These are phyloP conservation scores for Phytophthora citrophthora DNA, from an alignment of 352 stramenopile genomes.

Conservation along the genomic window DNA sequence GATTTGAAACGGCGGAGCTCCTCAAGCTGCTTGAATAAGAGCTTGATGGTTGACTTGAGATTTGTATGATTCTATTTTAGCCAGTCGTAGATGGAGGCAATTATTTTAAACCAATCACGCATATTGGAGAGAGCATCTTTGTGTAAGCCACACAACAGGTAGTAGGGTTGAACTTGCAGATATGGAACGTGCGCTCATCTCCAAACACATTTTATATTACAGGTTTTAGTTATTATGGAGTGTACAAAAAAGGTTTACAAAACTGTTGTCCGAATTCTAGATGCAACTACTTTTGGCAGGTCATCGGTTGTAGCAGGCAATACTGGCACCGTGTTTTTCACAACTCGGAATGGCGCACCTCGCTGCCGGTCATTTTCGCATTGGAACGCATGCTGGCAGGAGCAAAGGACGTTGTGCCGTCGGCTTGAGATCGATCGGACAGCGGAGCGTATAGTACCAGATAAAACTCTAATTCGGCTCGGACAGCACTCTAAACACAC, in stretches of 20 bases:
- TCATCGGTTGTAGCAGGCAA: slow-evolving; percentile 2
- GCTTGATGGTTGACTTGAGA: neutral
- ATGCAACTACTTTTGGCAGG: neutral
- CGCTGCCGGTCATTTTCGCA: slow-evolving; percentile 7
- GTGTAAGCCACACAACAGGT: too few relatives aligned
- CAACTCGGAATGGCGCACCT: slow-evolving; percentile 1
- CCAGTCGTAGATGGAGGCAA: slow-evolving; percentile 2
- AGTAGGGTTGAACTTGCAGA: slow-evolving; percentile 25
- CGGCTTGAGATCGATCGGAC: slow-evolving; percentile 10
- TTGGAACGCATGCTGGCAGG: slow-evolving; percentile 17
- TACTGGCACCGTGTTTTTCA: slow-evolving; percentile 13
- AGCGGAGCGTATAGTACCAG: neutral
- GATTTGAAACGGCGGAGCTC: slow-evolving; percentile 30
- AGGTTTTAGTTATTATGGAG: neutral
- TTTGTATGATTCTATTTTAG: slow-evolving; percentile 9
- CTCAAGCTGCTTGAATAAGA: slow-evolving; percentile 13
- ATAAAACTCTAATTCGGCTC: neutral
- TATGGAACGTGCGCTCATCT: neutral
- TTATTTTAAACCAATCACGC: slow-evolving; percentile 5
- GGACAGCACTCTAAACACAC: slow-evolving; percentile 10
- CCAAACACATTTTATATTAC: neutral
- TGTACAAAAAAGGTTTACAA: neutral
- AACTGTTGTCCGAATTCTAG: neutral
- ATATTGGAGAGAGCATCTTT: too few relatives aligned
- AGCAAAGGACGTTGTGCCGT: slow-evolving; percentile 7